Base-by-base conservation (phyloP, 129 eudicot species). In the Helichrysum umbraculigerum region DNA sequence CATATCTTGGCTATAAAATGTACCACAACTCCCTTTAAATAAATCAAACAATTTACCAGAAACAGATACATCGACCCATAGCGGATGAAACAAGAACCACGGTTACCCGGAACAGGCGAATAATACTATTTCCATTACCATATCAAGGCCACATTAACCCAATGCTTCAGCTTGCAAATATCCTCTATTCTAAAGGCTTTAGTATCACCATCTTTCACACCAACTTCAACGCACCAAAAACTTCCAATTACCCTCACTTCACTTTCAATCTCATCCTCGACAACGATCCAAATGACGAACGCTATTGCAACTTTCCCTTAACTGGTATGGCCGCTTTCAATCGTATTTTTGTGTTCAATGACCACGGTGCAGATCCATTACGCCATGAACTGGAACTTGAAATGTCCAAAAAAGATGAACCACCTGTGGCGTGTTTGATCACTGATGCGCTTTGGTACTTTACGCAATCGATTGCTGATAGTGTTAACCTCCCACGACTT, bases 61-160 rank as follows among this genome's bases (percentile, higher is more conserved):
- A 44, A 44, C 52, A 44, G 11, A 44, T 11, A 11, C 52, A 44
- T 8, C 44, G 17, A 44, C 4, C 52, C 52, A 44, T 44, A 17
- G 52, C 52, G 52, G 52, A 44, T 5, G 4, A 44, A 44, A 44
- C 52, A 11, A 11, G 16, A 44, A 44, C 52, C 17, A 12, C 5
- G 52, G 52, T 44, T 44, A 44, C 5, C 52, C 52, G 52, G 52
- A 44, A 44, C 52, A 16, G 52, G 8, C 21, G 84, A 21, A 8
- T 88, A 8, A 30, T 83, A 4, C 66, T 86, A 7, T 86, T 88
- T 12, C 93, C 93, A 4, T 17, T 83, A 14, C 90, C 93, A 5
- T 54, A 83, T 15, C 93, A 88, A 83, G 93, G 93, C 77, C 90
- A 86, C 81, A 66, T 82, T 34, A 88, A 65, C 71, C 90, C 93